Percentiles rank a stretch among this genome's conserved stretches.
phyloP scores from a whole-genome alignment of 305 asterid genomes.

The Vinca major region DNA sequence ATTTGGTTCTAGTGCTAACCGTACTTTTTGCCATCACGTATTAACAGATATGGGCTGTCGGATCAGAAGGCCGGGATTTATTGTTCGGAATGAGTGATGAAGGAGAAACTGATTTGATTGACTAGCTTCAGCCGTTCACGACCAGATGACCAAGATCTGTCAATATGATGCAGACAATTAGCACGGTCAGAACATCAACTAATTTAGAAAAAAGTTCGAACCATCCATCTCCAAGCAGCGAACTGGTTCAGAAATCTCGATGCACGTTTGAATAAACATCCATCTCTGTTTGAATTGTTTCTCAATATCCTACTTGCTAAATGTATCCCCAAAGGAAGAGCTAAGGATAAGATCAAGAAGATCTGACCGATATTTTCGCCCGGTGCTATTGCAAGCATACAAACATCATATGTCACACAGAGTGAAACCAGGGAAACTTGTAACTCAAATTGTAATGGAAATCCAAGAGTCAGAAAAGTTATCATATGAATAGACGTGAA shows the following conservation, averaged over 20 bases:
- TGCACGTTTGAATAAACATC: not conserved
- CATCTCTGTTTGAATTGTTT: not conserved
- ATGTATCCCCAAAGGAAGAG: not conserved
- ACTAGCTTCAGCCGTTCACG: too few relatives aligned
- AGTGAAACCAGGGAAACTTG: slow-evolving; percentile 17
- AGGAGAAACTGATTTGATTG: too few relatives aligned
- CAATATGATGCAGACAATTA: too few relatives aligned
- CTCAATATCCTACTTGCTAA: not conserved
- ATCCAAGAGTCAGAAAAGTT: slow-evolving; percentile 22
- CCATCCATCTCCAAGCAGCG: not conserved
- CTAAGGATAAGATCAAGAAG: not conserved
- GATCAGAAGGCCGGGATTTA: too few relatives aligned
- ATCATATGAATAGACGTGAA: slow-evolving; percentile 34
- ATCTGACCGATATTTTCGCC: not conserved
- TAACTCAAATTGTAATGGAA: slow-evolving; percentile 31
- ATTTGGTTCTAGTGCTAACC: too few relatives aligned
- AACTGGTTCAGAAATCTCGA: not conserved
- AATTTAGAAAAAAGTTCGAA: not conserved
- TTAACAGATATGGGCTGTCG: too few relatives aligned
- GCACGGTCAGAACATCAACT: not conserved
- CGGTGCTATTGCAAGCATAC: slow-evolving; percentile 2
- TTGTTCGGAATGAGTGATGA: too few relatives aligned
- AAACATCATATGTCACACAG: not conserved
- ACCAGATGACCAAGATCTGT: too few relatives aligned
- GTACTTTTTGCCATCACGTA: too few relatives aligned